Evolutionary conservation across 2,329 filamentous ascomycete species (phyloP), one percentile per base, ranked within the genome.

Genomic region (Neofusicoccum kwambonambiense): DNA sequence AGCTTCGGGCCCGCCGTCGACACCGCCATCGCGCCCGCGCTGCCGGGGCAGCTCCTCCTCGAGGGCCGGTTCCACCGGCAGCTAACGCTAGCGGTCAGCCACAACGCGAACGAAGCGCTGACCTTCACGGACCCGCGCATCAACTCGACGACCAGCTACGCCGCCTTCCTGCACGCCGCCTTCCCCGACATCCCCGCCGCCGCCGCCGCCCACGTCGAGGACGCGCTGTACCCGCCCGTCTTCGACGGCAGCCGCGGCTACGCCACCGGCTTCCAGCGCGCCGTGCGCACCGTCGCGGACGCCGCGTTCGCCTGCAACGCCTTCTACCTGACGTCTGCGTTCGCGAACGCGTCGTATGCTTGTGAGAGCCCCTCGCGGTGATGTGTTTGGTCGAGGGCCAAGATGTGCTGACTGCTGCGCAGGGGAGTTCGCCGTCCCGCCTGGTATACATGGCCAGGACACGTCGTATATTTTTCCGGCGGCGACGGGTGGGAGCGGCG

Each of bases 81-180:
- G 12, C 68, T 79, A 8, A 68, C 68, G 1, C 68, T 79, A 4
- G 74, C 78, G 71, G 73, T 74, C 6, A 75, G 76, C 17, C 79
- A 83, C 70, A 82, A 82, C 52, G 69, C 76, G 1, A 69, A 80
- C 57, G 81, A 83, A 70, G 81, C 80, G 44, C 68, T 78, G 0
- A 70, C 78, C 2, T 64, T 49, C 42, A 80, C 80, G 1, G 22
- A 39, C 13, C 49, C 39, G 11, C 27, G 27, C 27, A 31, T 63
- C 12, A 64, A 11, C 17, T 13, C 19, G 6, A 7, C 15, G 3
- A 31, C 31, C 6, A 9, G 27, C 9, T 49, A 49, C 27, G 9
- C 7, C 15, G 7, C 19, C 2, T 58, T 58, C 39, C 39, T 58
- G 4, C 7, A n/a, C 1, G 12, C 5, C n/a, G 15, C 15, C 19